Evolutionary conservation across 1,284 basidiomycete species (phyloP).

Genomic region (Fomitiporia mediterranea): DNA sequence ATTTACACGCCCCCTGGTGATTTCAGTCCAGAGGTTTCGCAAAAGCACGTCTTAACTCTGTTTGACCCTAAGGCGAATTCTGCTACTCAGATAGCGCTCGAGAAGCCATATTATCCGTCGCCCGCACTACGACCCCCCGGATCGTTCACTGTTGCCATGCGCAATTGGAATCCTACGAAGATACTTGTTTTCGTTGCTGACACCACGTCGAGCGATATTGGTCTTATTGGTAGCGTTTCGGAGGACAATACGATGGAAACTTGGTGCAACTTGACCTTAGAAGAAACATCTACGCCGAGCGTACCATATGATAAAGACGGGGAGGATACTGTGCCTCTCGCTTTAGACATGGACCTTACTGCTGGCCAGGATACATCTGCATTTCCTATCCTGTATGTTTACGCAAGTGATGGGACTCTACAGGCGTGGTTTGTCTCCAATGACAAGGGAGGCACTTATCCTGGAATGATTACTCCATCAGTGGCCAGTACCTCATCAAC

Average conservation of each 20-base stretch:
- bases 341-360: slow-evolving; percentile 70
- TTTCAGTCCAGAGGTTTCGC: slow-evolving; percentile 40
- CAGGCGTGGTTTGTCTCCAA: slow-evolving; percentile 74
- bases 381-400: slow-evolving; percentile 71
- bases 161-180: slow-evolving; percentile 62
- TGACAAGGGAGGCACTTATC: slow-evolving; percentile 44
- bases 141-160: slow-evolving; percentile 51
- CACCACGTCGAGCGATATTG: slow-evolving; percentile 71
- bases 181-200: slow-evolving; percentile 68
- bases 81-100: slow-evolving; percentile 44
- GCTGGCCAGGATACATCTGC: slow-evolving; percentile 42
- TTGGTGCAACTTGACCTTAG: slow-evolving; percentile 72
- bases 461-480: slow-evolving; percentile 40
- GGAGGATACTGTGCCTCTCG: slow-evolving; percentile 70
- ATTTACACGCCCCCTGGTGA: slow-evolving; percentile 54
- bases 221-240: slow-evolving; percentile 53
- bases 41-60: slow-evolving; percentile 57
- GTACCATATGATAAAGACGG: slow-evolving; percentile 68
- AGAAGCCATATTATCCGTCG: slow-evolving; percentile 50
- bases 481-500: background rate
- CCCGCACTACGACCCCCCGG: slow-evolving; percentile 49
- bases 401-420: slow-evolving; percentile 77
- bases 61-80: slow-evolving; percentile 55
- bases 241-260: slow-evolving; percentile 31
- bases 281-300: slow-evolving; percentile 64